These are phyloP conservation scores for Stentor coeruleus DNA, from an alignment of 73 alveolate genomes.

Conservation along the genomic window DNA sequence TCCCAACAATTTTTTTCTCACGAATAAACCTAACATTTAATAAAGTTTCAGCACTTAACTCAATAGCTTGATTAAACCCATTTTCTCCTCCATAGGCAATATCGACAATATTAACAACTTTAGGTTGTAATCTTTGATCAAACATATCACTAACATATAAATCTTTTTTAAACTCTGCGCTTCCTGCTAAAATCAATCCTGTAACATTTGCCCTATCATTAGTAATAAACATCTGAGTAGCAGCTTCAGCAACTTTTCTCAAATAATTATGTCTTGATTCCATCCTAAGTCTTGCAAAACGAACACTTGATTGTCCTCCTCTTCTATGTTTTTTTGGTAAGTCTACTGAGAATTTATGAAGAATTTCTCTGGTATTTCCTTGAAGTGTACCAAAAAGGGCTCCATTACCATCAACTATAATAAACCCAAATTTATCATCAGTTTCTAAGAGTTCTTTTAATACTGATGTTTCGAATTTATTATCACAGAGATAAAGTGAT, in stretches of 20 bases:
- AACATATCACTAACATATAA: constrained; percentile 31
- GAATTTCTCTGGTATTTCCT: constrained; percentile 91
- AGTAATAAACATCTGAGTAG: constrained; percentile 91
- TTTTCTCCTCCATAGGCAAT: constrained; percentile 98
- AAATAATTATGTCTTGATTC: constrained; percentile 98
- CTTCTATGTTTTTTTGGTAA: constrained; percentile 97
- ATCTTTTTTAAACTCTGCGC: constrained; percentile 98
- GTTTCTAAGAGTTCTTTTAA: constrained; percentile 43
- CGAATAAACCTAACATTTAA: constrained; percentile 94
- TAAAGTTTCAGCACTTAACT: constrained; percentile 76
- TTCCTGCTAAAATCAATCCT: constrained; percentile 98
- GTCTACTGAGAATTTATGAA: constrained; percentile 75
- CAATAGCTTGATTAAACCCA: constrained; percentile 93
- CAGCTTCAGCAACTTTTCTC: constrained; percentile 97
- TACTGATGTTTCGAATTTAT: constrained; percentile 87
- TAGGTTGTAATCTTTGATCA: constrained; percentile 46
- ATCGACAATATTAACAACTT: constrained; percentile 77
- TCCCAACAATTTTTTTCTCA: constrained; percentile 90
- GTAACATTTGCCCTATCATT: constrained; percentile 91
- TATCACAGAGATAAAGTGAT: constrained; percentile 93
- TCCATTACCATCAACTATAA: constrained; percentile 98
- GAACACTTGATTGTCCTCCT: constrained; percentile 97
- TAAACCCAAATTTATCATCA: constrained; percentile 94
- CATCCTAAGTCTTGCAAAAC: constrained; percentile 89
- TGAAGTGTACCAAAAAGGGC: constrained; percentile 93